Evolutionary conservation across 2,329 filamentous ascomycete genomes (phyloP), one percentile per base, ranked within the genome.

Genomic region (Furcasterigmium furcatum): DNA sequence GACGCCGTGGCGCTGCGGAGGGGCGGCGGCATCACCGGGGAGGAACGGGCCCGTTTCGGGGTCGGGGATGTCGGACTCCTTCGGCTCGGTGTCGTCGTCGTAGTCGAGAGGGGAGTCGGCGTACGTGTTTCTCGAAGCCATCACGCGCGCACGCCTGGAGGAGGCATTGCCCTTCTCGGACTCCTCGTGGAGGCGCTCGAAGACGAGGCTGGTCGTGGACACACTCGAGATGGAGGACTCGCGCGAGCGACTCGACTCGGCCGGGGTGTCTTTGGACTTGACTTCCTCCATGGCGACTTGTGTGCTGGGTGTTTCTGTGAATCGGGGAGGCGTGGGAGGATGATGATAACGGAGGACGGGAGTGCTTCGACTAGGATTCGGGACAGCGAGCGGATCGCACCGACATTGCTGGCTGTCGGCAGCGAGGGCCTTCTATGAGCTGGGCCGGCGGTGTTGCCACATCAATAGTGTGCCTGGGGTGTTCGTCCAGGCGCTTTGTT

Each of bases 191-290:
- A 92, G 77, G 51, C 85, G 82, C 54, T 94, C 88, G 60, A 94
- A 88, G 44, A 94, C 81, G 13, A 94, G 74, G 56, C 88, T 92
- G 4, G 86, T 91, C 10, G 88, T 92, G 27, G 88, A 94, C n/a
- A 83, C 84, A 34, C 85, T 86, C n/a, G 86, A 88, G 38, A 80
- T 64, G 4, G 88, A 89, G 50, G 50, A 52, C 46, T 77, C 77
- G 57, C 67, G 67, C 44, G 79, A 81, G 48, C 63, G 62, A 51
- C 70, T 69, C 45, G 58, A 32, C 16, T 49, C 44, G 29, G 44
- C 46, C 27, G 41, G 32, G 25, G 32, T 12, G 22, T 42, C 22
- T 41, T 34, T 41, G 41, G 49, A 25, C 40, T 25, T 39, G 10
- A 20, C 9, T 8, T 22, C 20, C 13, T 39, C 36, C 36, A 39